Base-by-base conservation (phyloP, 306 rosid genomes). In the Quercus parvula region DNA sequence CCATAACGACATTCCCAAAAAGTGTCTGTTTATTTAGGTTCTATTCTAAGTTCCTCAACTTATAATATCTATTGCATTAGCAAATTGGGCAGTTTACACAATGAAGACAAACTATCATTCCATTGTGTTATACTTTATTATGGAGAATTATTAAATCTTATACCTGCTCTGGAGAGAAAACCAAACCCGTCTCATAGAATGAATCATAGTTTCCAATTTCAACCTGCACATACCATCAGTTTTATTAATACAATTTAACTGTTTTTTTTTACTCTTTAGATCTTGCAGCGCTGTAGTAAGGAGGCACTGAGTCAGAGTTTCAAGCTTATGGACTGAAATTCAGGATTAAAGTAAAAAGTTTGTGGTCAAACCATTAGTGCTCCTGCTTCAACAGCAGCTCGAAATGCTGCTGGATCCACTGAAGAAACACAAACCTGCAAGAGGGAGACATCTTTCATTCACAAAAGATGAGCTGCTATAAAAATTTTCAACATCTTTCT, bases 191-290 rank as follows among this genome's bases (percentile, higher is more conserved):
- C 79, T 90, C 99, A 38, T 91, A 94, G 78, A 94, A 94, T 28
- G 99, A 94, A 78, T 91, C 97, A 38, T 94, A 94, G 69, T 94
- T 94, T 88, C 99, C 97, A 78, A 94, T 91, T 88, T 94, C 99
- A 76, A 94, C 91, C 99, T 94, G 87, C 57, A 81, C 41, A 70
- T 52, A 73, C 76, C 75, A 81, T 78, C 67, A 77, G 56, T 56
- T 68, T 63, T 62, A 56, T 67, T 25, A 74, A 33, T 11, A 56
- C 24, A 78, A 73, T 41, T 51, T 73, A 61, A 66, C 10, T 63
- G n/a, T 5, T 33, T 59, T 67, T 2, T 41, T 8, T 0, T 41
- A 41, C 46, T 41, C 46, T 41, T 41, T 41, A 41, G 46, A 41
- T 41, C 46, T 41, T 41, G 46, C 46, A 41, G 72, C 71, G 76